Percentiles rank a stretch among this genome's conserved stretches.
Conservation (phyloP, 495 filamentous ascomycete species). For the Cetradonia linearis region DNA sequence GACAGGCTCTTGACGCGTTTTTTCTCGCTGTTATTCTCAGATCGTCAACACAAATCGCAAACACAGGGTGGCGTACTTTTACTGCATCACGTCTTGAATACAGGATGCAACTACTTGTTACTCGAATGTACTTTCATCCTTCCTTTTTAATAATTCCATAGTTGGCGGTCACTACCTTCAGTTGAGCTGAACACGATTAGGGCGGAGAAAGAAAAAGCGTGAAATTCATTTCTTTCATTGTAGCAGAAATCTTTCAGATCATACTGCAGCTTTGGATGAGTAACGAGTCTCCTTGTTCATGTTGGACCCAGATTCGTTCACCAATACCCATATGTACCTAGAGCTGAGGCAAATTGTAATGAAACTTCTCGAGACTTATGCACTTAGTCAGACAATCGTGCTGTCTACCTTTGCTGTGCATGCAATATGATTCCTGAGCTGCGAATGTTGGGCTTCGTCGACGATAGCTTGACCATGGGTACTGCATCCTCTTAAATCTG, state of each 20-base stretch:
- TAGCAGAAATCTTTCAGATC: slow-evolving; percentile 8
- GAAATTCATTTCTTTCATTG: slow-evolving; percentile 5
- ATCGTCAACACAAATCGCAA: not conserved
- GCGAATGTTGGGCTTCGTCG: not conserved
- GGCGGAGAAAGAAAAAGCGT: slow-evolving; percentile 10
- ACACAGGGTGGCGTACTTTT: not conserved
- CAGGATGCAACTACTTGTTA: not conserved
- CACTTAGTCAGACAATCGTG: not conserved
- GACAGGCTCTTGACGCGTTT: not conserved
- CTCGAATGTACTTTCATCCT: slow-evolving; percentile 8
- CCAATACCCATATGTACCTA: slow-evolving; percentile 21
- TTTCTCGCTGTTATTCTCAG: not conserved
- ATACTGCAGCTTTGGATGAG: slow-evolving; percentile 16
- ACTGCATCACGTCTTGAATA: slow-evolving; percentile 9
- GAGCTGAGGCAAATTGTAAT: not conserved
- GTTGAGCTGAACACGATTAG: slow-evolving; percentile 13
- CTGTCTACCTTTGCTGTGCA: not conserved
- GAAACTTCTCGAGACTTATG: not conserved
- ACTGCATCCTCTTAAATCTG: no score
- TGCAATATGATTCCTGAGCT: no score
- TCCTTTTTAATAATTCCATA: slow-evolving; percentile 8
- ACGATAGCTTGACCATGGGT: no score
- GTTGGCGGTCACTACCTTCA: slow-evolving; percentile 11
- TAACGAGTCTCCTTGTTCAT: slow-evolving; percentile 20
- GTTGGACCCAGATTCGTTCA: slow-evolving; percentile 16